Base-by-base conservation (phyloP, 768 basidiomycete genomes). In the Floccularia luteovirens region DNA sequence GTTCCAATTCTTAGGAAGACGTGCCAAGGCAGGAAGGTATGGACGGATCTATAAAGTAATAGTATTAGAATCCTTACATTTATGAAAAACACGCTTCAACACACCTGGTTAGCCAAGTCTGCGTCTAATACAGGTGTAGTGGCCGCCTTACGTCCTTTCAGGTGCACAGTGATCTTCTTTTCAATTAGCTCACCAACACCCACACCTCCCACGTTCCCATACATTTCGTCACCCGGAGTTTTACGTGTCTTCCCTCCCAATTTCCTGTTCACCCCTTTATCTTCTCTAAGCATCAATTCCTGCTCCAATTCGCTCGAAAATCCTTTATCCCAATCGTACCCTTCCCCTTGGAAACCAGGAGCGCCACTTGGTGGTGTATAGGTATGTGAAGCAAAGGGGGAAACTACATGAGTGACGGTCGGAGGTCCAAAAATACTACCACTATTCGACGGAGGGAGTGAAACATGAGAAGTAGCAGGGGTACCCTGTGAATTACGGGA, bases 341-440 rank as follows among this genome's bases (percentile, higher is more conserved):
- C 58, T 34, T 85, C 83, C 0, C 83, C 83, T 11, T 59, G 66
- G 48, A 82, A 89, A 4, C 86, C 90, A 0, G 89, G 89, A 0
- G 89, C 90, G n/a, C 89, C 79, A 38, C 53, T 61, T 1, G 70
- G 67, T 2, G 72, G 63, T 0, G 60, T 46, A 42, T 66, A 36
- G 61, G 71, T 13, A 63, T 60, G 55, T 3, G 70, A 70, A 2
- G 63, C 59, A 23, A 72, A 76, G 0, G 72, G 70, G 7, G 69
- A 56, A 3, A 47, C n/a, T 5, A 24, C 19, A 36, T 53, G 55
- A 7, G 50, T 49, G 12, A 54, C 38, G 3, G 43, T 20, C 24
- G 27, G 41, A 38, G 34, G 33, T 2, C 38, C 43, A 38, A 46
- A 36, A 11, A 35, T 30, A 7, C 30, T 36, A 0, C 11, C 32